A percentile compares a stretch with the other conserved stretches of the same genome.
Evolutionary conservation across 2,329 filamentous ascomycete genomes (phyloP).

Genomic region (Zymoseptoria brevis): DNA sequence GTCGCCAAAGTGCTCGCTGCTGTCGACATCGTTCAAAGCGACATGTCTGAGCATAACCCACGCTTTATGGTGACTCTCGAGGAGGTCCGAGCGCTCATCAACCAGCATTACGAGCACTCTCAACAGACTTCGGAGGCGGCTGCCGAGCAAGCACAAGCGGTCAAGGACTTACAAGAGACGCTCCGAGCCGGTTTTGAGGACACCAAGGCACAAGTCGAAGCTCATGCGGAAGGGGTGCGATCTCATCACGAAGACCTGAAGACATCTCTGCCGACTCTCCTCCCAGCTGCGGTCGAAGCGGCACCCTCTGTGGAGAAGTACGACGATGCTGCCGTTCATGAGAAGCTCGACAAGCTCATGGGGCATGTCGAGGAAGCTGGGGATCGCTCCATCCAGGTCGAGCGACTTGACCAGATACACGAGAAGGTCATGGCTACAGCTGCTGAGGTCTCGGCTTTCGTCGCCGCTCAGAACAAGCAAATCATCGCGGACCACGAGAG

Average conservation of each 20-base stretch:
- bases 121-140: constrained; percentile 46
- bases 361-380: constrained; percentile 58
- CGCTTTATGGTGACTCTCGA: constrained; percentile 80
- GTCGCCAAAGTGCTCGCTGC: constrained; percentile 65
- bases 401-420: constrained; percentile 81
- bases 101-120: constrained; percentile 81
- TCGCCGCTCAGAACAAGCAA: constrained; percentile 66
- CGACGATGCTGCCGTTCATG: constrained; percentile 46
- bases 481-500: constrained; percentile 71
- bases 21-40: constrained; percentile 67
- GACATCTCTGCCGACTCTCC: constrained; percentile 36
- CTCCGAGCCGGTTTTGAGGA: constrained; percentile 37
- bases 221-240: constrained; percentile 27
- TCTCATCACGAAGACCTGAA: constrained; percentile 36
- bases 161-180: constrained; percentile 38
- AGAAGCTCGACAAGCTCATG: constrained; percentile 47
- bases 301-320: constrained; percentile 49
- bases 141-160: constrained; percentile 34
- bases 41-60: constrained; percentile 76
- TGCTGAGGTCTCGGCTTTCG: constrained; percentile 73
- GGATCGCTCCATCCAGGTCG: constrained; percentile 66
- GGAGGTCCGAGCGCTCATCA: constrained; percentile 74
- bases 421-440: constrained; percentile 78
- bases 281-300: constrained; percentile 35
- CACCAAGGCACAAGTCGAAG: constrained; percentile 27